Base-by-base conservation (phyloP, 257 asterid species). In the Solanum pinnatisectum region DNA sequence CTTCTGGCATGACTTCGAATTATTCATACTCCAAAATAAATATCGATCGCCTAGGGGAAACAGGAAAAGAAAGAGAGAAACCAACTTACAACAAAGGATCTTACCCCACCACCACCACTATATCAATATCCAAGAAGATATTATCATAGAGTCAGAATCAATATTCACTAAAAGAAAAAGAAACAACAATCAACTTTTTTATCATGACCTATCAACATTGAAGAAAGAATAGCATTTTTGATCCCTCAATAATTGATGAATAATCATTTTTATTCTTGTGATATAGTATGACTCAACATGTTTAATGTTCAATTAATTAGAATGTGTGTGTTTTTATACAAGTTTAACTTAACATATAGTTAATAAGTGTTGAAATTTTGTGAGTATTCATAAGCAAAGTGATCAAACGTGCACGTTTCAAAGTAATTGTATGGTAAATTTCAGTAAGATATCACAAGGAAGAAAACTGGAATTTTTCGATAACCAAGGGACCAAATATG, bases 41-140 rank as follows among this genome's bases (percentile, higher is more conserved):
- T 71, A 71, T 1, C 2, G 46, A 10, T 35, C 5, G 5, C 0
- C 9, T 3, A 33, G 0, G 3, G 10, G 2, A 5, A 72, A 9
- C 0, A 8, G 1, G 15, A 74, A 36, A 73, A 2, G 11, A 7
- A 20, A 33, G 7, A 72, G 23, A 72, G 16, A 71, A 89, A 71
- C 88, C 91, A 88, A 86, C 92, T 83, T 67, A 82, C 86, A 81
- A 46, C 27, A 65, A 73, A 85, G 68, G 2, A 85, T 23, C n/a
- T 44, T 27, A 37, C 81, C 89, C 78, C 86, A 88, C 93, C 89
- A 86, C 89, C 87, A 82, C 39, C 30, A 81, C 42, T 30, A 15
- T 27, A 74, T 25, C 40, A n/a, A 79, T 49, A 46, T 49, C 32
- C 20, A 82, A 82, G 33, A 70, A 36, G 30, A 25, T 87, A 79